Base-by-base conservation (phyloP, 495 filamentous ascomycete genomes). In the Trichoderma asperelloides region DNA sequence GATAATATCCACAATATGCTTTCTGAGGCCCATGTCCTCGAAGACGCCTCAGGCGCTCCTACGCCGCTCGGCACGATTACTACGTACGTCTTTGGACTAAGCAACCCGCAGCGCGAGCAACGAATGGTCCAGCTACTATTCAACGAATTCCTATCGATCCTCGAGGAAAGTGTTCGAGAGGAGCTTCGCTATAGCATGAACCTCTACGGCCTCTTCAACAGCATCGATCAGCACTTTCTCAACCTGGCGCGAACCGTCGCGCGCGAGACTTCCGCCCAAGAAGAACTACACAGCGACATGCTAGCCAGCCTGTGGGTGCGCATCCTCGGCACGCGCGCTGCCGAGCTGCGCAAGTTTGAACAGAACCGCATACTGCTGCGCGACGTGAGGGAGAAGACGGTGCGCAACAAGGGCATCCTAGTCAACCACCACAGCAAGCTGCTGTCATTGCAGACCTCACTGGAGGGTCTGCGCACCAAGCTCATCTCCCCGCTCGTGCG, bases 181-280 rank as follows among this genome's bases (percentile, higher is more conserved):
- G 92, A 97, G 73, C 80, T 97, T 7, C 85, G 85, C 23, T 87
- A 93, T 74, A 88, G 87, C 28, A 85, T 89, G 3, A 82, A 86
- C 0, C 85, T 97, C 3, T 94, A 96, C 73, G 81, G 82, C 11
- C 85, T 96, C 12, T 97, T 96, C 76, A 91, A 96, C 69, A 84
- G 87, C 65, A 92, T 96, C 70, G 93, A 97, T 76, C 84, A 85
- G 45, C 91, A 96, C 71, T 96, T 97, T 79, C 80, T 90, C 55
- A 96, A 95, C 72, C 81, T 96, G 0, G 90, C 91, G 51, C 88
- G 93, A 60, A 89, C 88, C n/a, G 92, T 96, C 11, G 85, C 89
- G 45, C 90, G 91, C 73, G 93, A 97, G 72, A 84, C 85, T 23
- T 89, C 90, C 69, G 80, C 85, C 37, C 91, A 96, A 70, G 91